Evolutionary conservation across 2,329 filamentous ascomycete genomes (phyloP).

Genomic region (Paracorniculantispora psalliotae): DNA sequence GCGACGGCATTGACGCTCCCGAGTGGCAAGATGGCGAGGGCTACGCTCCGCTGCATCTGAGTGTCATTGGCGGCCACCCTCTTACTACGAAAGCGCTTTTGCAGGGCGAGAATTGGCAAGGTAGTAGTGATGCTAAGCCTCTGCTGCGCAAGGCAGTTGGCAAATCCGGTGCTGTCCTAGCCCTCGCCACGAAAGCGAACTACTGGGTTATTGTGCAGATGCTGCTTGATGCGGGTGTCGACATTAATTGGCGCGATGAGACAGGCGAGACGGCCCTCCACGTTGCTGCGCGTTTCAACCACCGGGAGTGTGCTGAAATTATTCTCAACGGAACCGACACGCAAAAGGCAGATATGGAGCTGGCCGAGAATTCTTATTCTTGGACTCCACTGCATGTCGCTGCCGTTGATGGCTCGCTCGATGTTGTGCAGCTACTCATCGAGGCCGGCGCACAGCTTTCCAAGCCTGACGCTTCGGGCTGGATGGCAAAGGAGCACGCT

Average conservation of each 20-base stretch:
- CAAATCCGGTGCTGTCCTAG: constrained; percentile 82
- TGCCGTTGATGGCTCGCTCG: constrained; percentile 78
- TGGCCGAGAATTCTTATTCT: constrained; percentile 76
- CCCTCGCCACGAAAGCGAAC: constrained; percentile 83
- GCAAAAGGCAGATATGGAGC: constrained; percentile 71
- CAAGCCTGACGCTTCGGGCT: constrained; percentile 77
- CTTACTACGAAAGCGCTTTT: constrained; percentile 78
- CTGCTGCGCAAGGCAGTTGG: constrained; percentile 64
- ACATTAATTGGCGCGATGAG: constrained; percentile 90
- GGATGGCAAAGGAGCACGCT: constrained; percentile 91
- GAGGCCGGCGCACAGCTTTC: constrained; percentile 72
- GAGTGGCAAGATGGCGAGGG: constrained; percentile 93
- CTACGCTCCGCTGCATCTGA: constrained; percentile 84
- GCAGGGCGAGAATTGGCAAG: constrained; percentile 73
- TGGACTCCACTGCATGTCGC: constrained; percentile 97
- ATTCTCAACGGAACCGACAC: constrained; percentile 64
- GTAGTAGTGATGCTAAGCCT: constrained; percentile 55
- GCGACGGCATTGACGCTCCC: constrained; percentile 77
- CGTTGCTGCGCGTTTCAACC: constrained; percentile 83
- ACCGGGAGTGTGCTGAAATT: constrained; percentile 72
- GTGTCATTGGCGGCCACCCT: constrained; percentile 85
- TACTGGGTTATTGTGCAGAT: constrained; percentile 79
- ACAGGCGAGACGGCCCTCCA: constrained; percentile 89
- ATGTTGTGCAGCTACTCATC: constrained; percentile 71
- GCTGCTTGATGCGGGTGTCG: constrained; percentile 81